Conservation (phyloP, 1,284 basidiomycete genomes). For the Porogramme epimiltina region DNA sequence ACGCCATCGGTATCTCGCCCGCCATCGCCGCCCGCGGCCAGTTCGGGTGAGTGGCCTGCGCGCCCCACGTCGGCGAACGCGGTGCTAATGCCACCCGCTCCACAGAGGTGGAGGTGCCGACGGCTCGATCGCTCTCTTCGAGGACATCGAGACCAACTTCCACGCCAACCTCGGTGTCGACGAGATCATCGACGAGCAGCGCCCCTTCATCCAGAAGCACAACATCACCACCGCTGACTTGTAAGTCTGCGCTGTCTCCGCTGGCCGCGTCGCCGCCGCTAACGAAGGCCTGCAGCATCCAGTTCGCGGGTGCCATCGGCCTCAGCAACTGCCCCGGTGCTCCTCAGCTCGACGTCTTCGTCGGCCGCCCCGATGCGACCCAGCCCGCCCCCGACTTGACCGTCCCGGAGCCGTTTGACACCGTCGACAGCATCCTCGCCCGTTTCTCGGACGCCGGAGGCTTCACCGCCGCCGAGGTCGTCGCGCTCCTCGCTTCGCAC, state of each 20-base stretch:
- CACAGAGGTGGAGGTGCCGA: slow-evolving; percentile 29
- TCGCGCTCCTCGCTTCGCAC: slow-evolving; percentile 21
- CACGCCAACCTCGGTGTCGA: slow-evolving; percentile 30
- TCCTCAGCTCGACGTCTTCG: slow-evolving; percentile 28
- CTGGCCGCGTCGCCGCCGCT: background rate
- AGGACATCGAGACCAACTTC: slow-evolving; percentile 26
- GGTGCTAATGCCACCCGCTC: background rate
- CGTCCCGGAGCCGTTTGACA: slow-evolving; percentile 30
- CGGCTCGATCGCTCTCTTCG: slow-evolving; percentile 27
- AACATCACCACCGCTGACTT: slow-evolving; percentile 31
- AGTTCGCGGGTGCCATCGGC: slow-evolving; percentile 33
- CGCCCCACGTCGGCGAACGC: slow-evolving; percentile 9
- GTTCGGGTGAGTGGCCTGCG: slow-evolving; percentile 26
- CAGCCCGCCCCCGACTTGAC: slow-evolving; percentile 28
- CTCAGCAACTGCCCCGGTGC: slow-evolving; percentile 34
- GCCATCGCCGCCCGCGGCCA: slow-evolving; percentile 18
- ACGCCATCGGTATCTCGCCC: slow-evolving; percentile 30
- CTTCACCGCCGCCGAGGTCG: slow-evolving; percentile 26
- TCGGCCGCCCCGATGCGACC: slow-evolving; percentile 25
- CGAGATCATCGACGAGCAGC: slow-evolving; percentile 28
- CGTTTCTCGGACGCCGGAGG: slow-evolving; percentile 27
- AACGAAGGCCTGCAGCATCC: slow-evolving; percentile 18
- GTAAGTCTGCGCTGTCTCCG: slow-evolving; percentile 2
- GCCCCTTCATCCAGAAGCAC: slow-evolving; percentile 26
- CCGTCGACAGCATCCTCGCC: slow-evolving; percentile 25